Evolutionary conservation across 495 filamentous ascomycete genomes (phyloP).

Genomic region (Monascus purpureus): DNA sequence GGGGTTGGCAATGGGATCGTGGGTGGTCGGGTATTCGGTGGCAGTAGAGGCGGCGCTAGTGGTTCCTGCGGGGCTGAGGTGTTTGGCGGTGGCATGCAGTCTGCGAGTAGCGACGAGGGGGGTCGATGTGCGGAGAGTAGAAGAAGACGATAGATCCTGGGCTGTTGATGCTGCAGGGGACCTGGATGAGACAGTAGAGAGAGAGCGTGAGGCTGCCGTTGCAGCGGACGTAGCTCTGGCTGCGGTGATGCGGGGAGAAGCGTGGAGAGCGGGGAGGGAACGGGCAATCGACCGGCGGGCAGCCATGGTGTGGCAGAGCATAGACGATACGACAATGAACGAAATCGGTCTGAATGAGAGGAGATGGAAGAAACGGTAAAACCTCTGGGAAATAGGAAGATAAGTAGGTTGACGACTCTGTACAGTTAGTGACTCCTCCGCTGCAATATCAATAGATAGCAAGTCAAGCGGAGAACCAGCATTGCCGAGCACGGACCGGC

Average conservation of each 20-base stretch:
- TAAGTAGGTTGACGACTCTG: not conserved
- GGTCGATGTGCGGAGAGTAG: constrained; percentile 4
- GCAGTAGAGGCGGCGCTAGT: constrained; percentile 44
- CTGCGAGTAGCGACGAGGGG: constrained; percentile 17
- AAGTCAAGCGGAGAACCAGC: too few species aligned
- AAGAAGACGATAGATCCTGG: constrained; percentile 4
- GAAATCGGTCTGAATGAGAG: not conserved
- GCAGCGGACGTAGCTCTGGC: constrained; percentile 10
- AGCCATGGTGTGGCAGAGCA: constrained; percentile 20
- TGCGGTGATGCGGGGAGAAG: constrained; percentile 27
- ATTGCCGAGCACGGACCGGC: too few species aligned
- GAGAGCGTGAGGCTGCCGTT: constrained; percentile 15
- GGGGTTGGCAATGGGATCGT: constrained; percentile 61
- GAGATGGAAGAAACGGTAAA: constrained; percentile 1
- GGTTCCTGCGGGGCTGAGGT: constrained; percentile 36
- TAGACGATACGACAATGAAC: not conserved
- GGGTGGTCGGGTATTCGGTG: constrained; percentile 63
- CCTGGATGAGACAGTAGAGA: constrained; percentile 10
- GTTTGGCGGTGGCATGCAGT: constrained; percentile 48
- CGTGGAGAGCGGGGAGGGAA: constrained; percentile 32
- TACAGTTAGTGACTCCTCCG: too few species aligned
- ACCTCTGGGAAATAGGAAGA: not conserved
- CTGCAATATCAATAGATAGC: too few species aligned
- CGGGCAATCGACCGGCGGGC: constrained; percentile 29
- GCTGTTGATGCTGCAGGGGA: constrained; percentile 11